A percentile compares a stretch with the other conserved stretches of the same genome.
phyloP scores from a whole-genome alignment of 352 stramenopile genomes.

The Peronosclerospora sorghi region DNA sequence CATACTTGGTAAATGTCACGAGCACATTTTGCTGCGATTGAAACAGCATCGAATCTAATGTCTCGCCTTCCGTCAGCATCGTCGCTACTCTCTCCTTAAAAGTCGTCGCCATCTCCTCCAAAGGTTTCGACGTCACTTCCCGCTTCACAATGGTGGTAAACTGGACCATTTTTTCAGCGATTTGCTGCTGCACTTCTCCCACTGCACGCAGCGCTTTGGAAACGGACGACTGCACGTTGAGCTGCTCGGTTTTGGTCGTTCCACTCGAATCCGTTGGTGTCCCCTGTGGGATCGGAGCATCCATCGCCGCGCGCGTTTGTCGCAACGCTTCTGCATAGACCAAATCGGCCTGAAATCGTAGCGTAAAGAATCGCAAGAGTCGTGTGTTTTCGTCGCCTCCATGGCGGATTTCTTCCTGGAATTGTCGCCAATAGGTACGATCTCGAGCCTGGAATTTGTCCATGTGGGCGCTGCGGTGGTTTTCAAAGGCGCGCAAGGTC shows the following conservation, averaged over 20 bases:
- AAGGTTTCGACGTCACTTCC: slow-evolving; percentile 49
- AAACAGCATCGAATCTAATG: slow-evolving; percentile 40
- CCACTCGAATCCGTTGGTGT: neutral
- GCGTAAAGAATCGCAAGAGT: slow-evolving; percentile 54
- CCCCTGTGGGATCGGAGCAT: slow-evolving; percentile 15
- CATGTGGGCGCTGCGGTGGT: slow-evolving; percentile 50
- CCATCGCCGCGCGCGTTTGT: slow-evolving; percentile 46
- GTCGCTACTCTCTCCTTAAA: slow-evolving; percentile 42
- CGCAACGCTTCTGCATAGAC: slow-evolving; percentile 62
- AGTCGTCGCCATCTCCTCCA: slow-evolving; percentile 62
- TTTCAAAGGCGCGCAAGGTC: slow-evolving; percentile 53
- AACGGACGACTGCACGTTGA: slow-evolving; percentile 40
- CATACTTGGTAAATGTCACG: slow-evolving; percentile 45
- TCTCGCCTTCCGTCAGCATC: slow-evolving; percentile 48
- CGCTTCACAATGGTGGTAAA: slow-evolving; percentile 61
- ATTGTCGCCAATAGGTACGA: slow-evolving; percentile 65
- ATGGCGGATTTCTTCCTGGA: slow-evolving; percentile 60
- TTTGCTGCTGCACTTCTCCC: slow-evolving; percentile 64
- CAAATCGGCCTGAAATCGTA: slow-evolving; percentile 59
- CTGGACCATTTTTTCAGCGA: slow-evolving; percentile 67
- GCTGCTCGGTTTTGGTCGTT: slow-evolving; percentile 2
- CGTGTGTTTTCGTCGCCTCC: slow-evolving; percentile 53
- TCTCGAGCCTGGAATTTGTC: slow-evolving; percentile 58
- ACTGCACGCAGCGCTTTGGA: slow-evolving; percentile 48
- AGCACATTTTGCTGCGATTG: slow-evolving; percentile 47